These are phyloP conservation scores for Chaetomiaceae sp. DNA, from an alignment of 2,329 filamentous ascomycete species.

Conservation along the genomic window DNA sequence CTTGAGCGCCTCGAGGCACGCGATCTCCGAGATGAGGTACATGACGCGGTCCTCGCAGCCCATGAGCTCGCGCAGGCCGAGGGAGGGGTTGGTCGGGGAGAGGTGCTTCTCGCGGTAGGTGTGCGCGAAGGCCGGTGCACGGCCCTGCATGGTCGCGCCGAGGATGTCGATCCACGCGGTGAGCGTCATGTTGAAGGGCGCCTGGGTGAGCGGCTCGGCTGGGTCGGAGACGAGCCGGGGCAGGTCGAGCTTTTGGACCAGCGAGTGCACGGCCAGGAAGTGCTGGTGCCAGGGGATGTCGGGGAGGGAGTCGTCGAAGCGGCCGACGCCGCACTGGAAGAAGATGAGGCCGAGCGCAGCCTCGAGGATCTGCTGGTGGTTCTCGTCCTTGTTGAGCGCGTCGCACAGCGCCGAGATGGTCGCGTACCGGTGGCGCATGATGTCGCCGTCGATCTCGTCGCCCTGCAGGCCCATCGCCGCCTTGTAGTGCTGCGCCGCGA, in stretches of 20 bases:
- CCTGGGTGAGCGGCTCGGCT: constrained; percentile 53
- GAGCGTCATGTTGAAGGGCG: constrained; percentile 92
- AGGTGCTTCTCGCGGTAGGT: constrained; percentile 95
- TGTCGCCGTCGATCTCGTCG: constrained; percentile 79
- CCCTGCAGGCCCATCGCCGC: constrained; percentile 59
- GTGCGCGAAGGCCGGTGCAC: constrained; percentile 81
- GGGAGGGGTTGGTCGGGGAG: constrained; percentile 51
- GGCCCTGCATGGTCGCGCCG: constrained; percentile 84
- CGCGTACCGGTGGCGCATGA: constrained; percentile 84
- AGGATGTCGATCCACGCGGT: constrained; percentile 96
- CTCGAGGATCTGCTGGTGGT: constrained; percentile 85
- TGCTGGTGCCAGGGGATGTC: constrained; percentile 97
- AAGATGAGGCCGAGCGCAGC: constrained; percentile 93
- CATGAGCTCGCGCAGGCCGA: constrained; percentile 87
- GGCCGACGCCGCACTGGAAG: constrained; percentile 87
- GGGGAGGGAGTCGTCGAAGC: constrained; percentile 74
- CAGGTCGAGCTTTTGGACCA: constrained; percentile 80
- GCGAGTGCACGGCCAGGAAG: constrained; percentile 81
- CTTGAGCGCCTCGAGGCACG: constrained; percentile 88
- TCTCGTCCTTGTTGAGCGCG: constrained; percentile 69
- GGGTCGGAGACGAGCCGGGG: constrained; percentile 59
- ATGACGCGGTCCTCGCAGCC: constrained; percentile 95
- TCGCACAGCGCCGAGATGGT: constrained; percentile 83
- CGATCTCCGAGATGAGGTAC: constrained; percentile 96
- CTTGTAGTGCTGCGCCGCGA: constrained; percentile 88